phyloP scores from a whole-genome alignment of 352 stramenopile species.

The Phytopythium helicoides region DNA sequence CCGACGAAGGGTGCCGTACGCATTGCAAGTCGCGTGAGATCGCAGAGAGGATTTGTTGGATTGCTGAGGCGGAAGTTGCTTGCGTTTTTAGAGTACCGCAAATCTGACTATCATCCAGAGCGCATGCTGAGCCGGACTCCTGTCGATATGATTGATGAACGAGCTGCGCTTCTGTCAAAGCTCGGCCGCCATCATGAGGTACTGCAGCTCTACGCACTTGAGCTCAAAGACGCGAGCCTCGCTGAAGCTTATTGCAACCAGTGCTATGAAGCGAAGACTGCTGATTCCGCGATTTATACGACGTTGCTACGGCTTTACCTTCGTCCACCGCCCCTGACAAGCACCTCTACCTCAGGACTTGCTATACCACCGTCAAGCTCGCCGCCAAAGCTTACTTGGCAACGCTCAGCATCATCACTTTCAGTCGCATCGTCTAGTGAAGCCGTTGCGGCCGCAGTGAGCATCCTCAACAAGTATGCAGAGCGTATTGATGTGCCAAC shows the following conservation, averaged over 20 bases:
- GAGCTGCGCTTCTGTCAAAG: conserved; percentile 65
- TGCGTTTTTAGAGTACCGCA: conserved; percentile 55
- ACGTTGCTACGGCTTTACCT: conserved; percentile 75
- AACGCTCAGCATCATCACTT: conserved; percentile 20
- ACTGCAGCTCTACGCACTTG: conserved; percentile 73
- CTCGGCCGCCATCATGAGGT: conserved; percentile 81
- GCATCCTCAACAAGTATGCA: conserved; percentile 79
- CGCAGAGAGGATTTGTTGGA: conserved; percentile 55
- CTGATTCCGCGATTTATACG: conserved; percentile 81
- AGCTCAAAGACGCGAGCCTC: conserved; percentile 67
- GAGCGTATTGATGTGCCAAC: conserved; percentile 81
- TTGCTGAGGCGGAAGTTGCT: conserved; percentile 62
- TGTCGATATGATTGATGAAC: conserved; percentile 77
- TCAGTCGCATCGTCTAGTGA: conserved; percentile 30
- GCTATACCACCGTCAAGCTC: conserved; percentile 11
- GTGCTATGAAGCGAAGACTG: conserved; percentile 71
- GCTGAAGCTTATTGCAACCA: conserved; percentile 81
- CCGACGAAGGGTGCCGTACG: conserved; percentile 4
- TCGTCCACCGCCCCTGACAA: conserved; percentile 27
- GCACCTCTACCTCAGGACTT: conserved; percentile 10
- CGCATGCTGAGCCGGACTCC: conserved; percentile 77
- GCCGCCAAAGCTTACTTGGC: conserved; percentile 27
- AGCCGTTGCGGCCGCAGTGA: conserved; percentile 63
- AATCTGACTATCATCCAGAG: conserved; percentile 66
- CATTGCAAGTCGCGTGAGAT: conserved; percentile 55